Base-by-base conservation (phyloP, 345 rosid species). In the Balakata baccata region DNA sequence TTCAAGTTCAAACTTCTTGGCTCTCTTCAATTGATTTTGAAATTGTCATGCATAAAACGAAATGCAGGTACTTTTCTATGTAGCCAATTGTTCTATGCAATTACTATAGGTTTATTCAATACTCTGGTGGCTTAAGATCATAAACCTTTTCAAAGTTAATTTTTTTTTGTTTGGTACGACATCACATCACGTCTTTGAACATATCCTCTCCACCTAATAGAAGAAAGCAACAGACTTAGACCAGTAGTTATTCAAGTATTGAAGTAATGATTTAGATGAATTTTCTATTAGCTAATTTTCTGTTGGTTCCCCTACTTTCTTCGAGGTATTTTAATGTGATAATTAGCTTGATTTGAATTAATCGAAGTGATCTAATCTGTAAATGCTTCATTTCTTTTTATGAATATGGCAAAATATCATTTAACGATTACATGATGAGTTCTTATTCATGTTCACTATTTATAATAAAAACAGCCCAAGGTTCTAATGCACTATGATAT, bases 61-160 rank as follows among this genome's bases (percentile, higher is more conserved):
- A 71, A 46, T 29, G 53, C 66, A 25, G 75, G 75, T 60, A 47
- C 34, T 16, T 60, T 20, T 63, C 51, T 20, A 18, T 47, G 34
- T 23, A 12, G 70, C 20, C 53, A 45, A 20, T 45, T 22, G 12
- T 11, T 17, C 45, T 54, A 3, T 57, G 5, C 20, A 56, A 46
- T 45, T 45, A 57, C 41, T 65, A 10, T n/a, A 58, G 16, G 8
- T 16, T 41, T 8, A 16, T 22, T 20, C 53, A 11, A 20, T 29
- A 29, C 34, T 29, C 34, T 29, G 14, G 22, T 23, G 66, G 53
- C 17, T 58, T 57, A 17, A 9, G 10, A 45, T 70, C 6, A 13
- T 70, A 11, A 25, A 43, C 23, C 9, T 23, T 70, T 70, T 13
- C 3, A 2, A 41, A 18, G 34, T 29, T 1, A 29, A 1, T 4